Base-by-base conservation (phyloP, 2,329 filamentous ascomycete species). In the Alternaria alternata region DNA sequence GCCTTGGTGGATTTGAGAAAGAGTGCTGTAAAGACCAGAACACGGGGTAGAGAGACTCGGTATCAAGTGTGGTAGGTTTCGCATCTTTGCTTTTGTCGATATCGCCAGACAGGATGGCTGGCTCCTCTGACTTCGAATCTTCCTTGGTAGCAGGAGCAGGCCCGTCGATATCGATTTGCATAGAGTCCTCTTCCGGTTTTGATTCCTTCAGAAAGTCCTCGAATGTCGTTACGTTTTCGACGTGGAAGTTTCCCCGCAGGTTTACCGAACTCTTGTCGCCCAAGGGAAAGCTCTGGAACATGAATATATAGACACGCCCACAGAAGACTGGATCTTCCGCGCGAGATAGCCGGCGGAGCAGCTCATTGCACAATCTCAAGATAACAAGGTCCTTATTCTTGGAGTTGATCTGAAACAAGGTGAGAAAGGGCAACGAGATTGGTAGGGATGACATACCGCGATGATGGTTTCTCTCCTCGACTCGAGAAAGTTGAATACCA, bases 231-330 rank as follows among this genome's bases (percentile, higher is more conserved):
- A 94, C 87, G 82, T 99, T 99, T 72, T 98, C 95, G 26, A 91
- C 88, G 73, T 99, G 95, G 69, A 95, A 99, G 80, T 98, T 94
- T 68, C 95, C 95, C 52, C 95, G 88, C 39, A 98, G 84, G 74
- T 99, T 99, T 51, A 99, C 95, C 0, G 95, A 97, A 76, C 95
- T 98, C 76, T 94, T 95, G 79, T 99, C 96, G 32, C 94, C 94
- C 0, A 99, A 84, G 1, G 95, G 95, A 73, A 99, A 98, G 77
- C 93, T 96, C 78, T 99, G 95, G 79, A 98, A 99, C 75, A 99
- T 88, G 79, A 97, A 99, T 65, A 99, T 97, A 79, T 98, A 98
- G 26, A 99, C 95, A 39, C 95, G 88, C 16, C 95, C 95, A 74
- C 95, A 99, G 76, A 99, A 99, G 0, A 96, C 93, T 0, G 95